These are phyloP conservation scores for Omphalea diandra DNA, from an alignment of 441 rosid species.

Conservation along the genomic window DNA sequence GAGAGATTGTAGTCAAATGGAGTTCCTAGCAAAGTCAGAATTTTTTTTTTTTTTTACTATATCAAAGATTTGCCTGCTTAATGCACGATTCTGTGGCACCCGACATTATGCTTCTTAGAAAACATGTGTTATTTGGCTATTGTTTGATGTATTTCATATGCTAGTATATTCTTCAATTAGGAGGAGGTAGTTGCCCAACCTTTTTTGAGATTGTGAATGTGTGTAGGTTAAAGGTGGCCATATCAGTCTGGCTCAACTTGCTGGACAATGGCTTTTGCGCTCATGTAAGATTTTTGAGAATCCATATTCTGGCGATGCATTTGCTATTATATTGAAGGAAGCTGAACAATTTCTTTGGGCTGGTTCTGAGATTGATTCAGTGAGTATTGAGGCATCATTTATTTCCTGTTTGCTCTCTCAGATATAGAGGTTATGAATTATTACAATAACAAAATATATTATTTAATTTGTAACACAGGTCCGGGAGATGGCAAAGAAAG, in stretches of 20 bases:
- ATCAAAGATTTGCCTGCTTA: neutral
- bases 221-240: conserved; percentile 60
- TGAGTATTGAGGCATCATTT: conserved; percentile 42
- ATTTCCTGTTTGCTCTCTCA: conserved; percentile 21
- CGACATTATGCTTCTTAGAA: neutral
- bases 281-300: conserved; percentile 43
- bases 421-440: conserved; percentile 23
- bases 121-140: conserved; percentile 6
- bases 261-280: conserved; percentile 65
- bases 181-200: neutral
- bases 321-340: conserved; percentile 58
- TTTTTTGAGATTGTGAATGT: conserved; percentile 16
- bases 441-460: conserved; percentile 14
- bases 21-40: neutral
- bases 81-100: neutral
- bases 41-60: neutral
- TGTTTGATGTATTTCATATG: neutral
- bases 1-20: neutral
- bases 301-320: conserved; percentile 58
- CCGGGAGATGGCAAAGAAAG: conserved; percentile 54
- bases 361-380: conserved; percentile 88
- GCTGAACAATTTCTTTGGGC: conserved; percentile 99
- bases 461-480: conserved; percentile 58
- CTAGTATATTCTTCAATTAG: neutral
- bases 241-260: conserved; percentile 58